Evolutionary conservation across 352 stramenopile species (phyloP).

Genomic region (Pythium periplocum): DNA sequence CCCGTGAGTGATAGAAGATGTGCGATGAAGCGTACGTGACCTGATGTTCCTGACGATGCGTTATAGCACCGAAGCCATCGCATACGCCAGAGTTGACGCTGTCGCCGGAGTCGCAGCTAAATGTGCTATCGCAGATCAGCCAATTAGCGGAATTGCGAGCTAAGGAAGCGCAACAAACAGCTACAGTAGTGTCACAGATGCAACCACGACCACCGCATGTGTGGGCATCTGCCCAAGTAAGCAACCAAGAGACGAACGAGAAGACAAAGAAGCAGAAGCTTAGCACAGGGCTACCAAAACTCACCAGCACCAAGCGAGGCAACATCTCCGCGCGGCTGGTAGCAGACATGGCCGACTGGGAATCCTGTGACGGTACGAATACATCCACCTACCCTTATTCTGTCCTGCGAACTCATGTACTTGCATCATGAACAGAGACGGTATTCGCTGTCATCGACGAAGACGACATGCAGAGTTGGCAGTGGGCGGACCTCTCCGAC

Average conservation of each 20-base stretch:
- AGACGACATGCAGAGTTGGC: constrained; percentile 22
- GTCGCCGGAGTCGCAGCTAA: constrained; percentile 61
- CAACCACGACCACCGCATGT: constrained; percentile 5
- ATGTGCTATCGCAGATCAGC: constrained; percentile 76
- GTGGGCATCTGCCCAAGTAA: constrained; percentile 17
- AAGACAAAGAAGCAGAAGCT: constrained; percentile 10
- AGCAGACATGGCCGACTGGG: constrained; percentile 57
- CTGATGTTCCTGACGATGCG: no score
- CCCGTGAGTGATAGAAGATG: no score
- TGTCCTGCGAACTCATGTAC: background rate
- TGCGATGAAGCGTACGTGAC: no score
- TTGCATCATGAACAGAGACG: constrained; percentile 5
- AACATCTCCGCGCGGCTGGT: constrained; percentile 21
- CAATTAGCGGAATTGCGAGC: constrained; percentile 36
- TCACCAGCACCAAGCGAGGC: background rate
- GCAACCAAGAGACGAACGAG: background rate
- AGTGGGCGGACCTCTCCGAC: constrained; percentile 58
- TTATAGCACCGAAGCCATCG: background rate
- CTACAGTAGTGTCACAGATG: no score
- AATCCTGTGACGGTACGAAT: constrained; percentile 51
- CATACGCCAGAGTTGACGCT: constrained; percentile 29
- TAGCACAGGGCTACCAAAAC: background rate
- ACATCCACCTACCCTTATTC: background rate
- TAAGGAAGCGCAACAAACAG: constrained; percentile 4
- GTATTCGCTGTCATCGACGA: constrained; percentile 13